A percentile compares a stretch with the other conserved stretches of the same genome.
Conservation (phyloP, 2,329 filamentous ascomycete species). For the Exophiala alcalophila region DNA sequence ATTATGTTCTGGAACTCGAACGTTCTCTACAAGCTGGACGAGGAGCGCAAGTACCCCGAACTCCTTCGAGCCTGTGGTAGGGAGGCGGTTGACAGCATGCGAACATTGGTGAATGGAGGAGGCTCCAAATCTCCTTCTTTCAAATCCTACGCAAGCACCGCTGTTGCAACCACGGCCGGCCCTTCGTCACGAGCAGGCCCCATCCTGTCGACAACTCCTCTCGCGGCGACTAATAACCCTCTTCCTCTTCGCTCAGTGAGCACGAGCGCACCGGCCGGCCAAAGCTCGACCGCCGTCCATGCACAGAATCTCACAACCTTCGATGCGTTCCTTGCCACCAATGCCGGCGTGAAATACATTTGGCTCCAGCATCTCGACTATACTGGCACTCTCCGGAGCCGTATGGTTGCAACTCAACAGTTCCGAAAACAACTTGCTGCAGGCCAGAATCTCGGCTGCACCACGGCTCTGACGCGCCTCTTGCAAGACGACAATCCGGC, state of each 20-base stretch:
- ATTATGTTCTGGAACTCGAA: constrained; percentile 77
- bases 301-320: constrained; percentile 31
- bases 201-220: constrained; percentile 8
- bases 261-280: constrained; percentile 14
- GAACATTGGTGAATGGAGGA: constrained; percentile 29
- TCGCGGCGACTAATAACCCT: constrained; percentile 5
- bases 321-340: constrained; percentile 49
- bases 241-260: constrained; percentile 10
- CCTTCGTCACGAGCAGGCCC: constrained; percentile 11
- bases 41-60: constrained; percentile 33
- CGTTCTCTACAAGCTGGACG: constrained; percentile 63
- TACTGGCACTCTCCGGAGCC: constrained; percentile 64
- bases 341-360: constrained; percentile 60
- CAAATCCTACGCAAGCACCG: constrained; percentile 23
- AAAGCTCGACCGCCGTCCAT: constrained; percentile 13
- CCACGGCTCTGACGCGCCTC: constrained; percentile 62
- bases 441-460: constrained; percentile 57
- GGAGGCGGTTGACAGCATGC: constrained; percentile 23
- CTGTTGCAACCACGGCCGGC: constrained; percentile 14
- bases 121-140: constrained; percentile 25
- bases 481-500: constrained; percentile 64
- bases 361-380: constrained; percentile 77
- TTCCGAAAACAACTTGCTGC: constrained; percentile 50
- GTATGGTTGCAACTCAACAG: constrained; percentile 64
- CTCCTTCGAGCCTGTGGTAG: constrained; percentile 28